Evolutionary conservation across 2,329 filamentous ascomycete genomes (phyloP).

Genomic region (Sporothrix humicola): DNA sequence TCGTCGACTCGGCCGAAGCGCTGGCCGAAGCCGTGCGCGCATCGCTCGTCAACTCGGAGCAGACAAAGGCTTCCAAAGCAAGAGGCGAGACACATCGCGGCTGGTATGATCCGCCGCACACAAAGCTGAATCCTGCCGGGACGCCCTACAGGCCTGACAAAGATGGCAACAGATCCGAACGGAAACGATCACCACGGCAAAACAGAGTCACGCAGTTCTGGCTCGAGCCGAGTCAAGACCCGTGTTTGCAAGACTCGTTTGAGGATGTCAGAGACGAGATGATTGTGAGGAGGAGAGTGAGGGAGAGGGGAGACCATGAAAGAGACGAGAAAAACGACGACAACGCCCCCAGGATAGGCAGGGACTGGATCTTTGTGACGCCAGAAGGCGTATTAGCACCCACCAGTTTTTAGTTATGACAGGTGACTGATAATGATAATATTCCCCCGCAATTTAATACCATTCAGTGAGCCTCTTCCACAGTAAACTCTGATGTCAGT

Average conservation of each 20-base stretch:
- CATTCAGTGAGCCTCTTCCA: background rate
- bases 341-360: background rate
- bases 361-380: background rate
- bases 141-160: too few relatives aligned
- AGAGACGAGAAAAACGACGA: background rate
- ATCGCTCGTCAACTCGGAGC: background rate
- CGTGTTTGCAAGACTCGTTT: background rate
- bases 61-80: too few relatives aligned
- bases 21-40: slow-evolving; percentile 41
- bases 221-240: background rate
- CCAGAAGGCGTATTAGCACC: background rate
- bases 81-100: background rate
- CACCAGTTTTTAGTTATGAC: background rate
- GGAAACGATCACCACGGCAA: background rate
- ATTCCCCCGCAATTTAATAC: background rate
- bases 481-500: too few relatives aligned
- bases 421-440: too few relatives aligned
- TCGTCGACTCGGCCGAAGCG: slow-evolving; percentile 51
- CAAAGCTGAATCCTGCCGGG: background rate
- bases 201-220: slow-evolving; percentile 3
- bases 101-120: background rate
- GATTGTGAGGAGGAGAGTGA: background rate
- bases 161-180: background rate
- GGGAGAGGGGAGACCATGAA: background rate
- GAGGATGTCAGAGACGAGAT: background rate